Conservation (phyloP, 495 filamentous ascomycete species). For the Tuber magnatum region DNA sequence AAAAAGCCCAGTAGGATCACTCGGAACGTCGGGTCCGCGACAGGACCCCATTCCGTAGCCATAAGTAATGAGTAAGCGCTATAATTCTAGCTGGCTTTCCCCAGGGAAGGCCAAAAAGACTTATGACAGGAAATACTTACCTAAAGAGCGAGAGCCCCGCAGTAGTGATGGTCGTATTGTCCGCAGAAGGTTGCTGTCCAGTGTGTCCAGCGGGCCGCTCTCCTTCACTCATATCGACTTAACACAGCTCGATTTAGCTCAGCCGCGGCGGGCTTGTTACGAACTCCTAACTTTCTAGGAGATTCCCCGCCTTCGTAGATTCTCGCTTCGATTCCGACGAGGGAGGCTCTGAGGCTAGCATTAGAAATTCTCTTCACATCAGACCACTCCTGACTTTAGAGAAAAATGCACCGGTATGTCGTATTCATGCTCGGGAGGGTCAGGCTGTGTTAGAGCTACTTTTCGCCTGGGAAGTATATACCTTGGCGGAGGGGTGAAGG, state of each 20-base stretch:
- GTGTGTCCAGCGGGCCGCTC: slow-evolving; percentile 52
- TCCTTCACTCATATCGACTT: background rate
- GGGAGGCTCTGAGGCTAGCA: background rate
- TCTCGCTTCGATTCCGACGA: background rate
- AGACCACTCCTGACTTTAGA: background rate
- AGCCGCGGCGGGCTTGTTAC: background rate
- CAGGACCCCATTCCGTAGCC: background rate
- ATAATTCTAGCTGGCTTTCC: background rate
- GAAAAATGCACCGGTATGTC: background rate
- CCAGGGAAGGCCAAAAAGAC: background rate
- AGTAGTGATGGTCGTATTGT: slow-evolving; percentile 56
- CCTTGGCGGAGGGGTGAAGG: background rate
- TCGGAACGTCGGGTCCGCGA: background rate
- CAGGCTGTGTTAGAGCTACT: background rate
- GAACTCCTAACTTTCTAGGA: background rate
- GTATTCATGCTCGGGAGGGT: background rate
- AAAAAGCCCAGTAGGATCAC: slow-evolving; percentile 47
- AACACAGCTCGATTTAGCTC: background rate
- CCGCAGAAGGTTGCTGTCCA: slow-evolving; percentile 53
- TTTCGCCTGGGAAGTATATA: background rate
- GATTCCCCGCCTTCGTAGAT: too few species aligned
- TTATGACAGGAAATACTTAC: background rate
- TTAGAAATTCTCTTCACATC: background rate
- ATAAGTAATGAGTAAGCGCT: background rate
- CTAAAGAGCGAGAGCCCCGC: background rate